Percentiles rank a stretch among this genome's conserved stretches.
Evolutionary conservation across 2,329 filamentous ascomycete genomes (phyloP).

Genomic region (Botrytis sinoallii): DNA sequence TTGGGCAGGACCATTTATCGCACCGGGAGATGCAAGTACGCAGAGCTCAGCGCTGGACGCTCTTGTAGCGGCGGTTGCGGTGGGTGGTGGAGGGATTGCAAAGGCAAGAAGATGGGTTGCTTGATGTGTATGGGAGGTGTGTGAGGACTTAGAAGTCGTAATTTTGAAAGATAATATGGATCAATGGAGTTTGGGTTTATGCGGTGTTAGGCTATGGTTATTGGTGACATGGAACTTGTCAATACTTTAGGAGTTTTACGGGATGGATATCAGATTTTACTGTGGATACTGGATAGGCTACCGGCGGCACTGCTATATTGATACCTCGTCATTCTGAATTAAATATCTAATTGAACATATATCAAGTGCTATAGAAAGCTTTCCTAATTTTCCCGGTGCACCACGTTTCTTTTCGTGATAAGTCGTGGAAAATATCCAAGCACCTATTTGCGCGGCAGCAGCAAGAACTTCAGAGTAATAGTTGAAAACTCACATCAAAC

Average conservation of each 20-base stretch:
- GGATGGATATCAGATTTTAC: background rate
- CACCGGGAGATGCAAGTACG: slow-evolving; percentile 51
- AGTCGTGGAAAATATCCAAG: background rate
- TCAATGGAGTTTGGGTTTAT: background rate
- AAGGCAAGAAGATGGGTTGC: background rate
- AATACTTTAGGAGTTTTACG: background rate
- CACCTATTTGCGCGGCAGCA: background rate
- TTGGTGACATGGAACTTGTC: background rate
- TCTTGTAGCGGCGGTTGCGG: slow-evolving; percentile 55
- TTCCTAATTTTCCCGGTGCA: background rate
- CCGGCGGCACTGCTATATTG: background rate
- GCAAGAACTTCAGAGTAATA: background rate
- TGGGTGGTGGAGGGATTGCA: slow-evolving; percentile 18
- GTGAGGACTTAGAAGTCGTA: background rate
- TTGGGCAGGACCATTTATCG: slow-evolving; percentile 61
- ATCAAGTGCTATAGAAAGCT: background rate
- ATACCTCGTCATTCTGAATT: background rate
- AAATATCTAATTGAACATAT: background rate
- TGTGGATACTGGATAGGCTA: background rate
- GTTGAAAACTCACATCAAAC: background rate
- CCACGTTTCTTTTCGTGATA: background rate
- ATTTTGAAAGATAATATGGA: background rate
- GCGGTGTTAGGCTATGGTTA: background rate
- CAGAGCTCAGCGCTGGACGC: slow-evolving; percentile 67
- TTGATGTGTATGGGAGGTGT: background rate